Percentiles rank a stretch among this genome's conserved stretches.
Conservation (phyloP, 1,284 basidiomycete genomes). For the Apiotrichum domesticum region DNA sequence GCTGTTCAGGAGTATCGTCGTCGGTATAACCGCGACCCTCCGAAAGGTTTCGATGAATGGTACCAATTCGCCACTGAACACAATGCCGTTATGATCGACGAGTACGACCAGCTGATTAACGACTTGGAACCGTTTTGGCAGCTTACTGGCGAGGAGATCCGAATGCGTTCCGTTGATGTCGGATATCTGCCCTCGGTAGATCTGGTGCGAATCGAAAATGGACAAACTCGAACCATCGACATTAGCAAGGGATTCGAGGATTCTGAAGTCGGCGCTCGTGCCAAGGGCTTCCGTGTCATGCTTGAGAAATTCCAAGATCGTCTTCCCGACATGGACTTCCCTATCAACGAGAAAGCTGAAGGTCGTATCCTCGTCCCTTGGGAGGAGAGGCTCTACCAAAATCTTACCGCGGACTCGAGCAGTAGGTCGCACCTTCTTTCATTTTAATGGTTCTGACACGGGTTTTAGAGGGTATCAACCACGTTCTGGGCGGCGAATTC, state of each 20-base stretch:
- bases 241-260: slow-evolving; percentile 59
- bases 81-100: slow-evolving; percentile 75
- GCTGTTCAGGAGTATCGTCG: slow-evolving; percentile 72
- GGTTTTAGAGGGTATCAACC: slow-evolving; percentile 53
- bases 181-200: slow-evolving; percentile 76
- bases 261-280: slow-evolving; percentile 66
- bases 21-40: slow-evolving; percentile 72
- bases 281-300: slow-evolving; percentile 68
- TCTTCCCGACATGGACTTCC: slow-evolving; percentile 84
- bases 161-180: slow-evolving; percentile 65
- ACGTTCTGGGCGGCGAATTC: slow-evolving; percentile 64
- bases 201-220: slow-evolving; percentile 65
- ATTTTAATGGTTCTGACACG: neutral
- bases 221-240: slow-evolving; percentile 59
- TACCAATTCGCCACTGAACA: slow-evolving; percentile 70
- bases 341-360: slow-evolving; percentile 85
- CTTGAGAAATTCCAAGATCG: slow-evolving; percentile 62
- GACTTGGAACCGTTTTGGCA: slow-evolving; percentile 78
- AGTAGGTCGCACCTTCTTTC: slow-evolving; percentile 18
- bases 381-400: slow-evolving; percentile 66
- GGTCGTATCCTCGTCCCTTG: slow-evolving; percentile 83
- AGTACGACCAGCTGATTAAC: slow-evolving; percentile 74
- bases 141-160: slow-evolving; percentile 64
- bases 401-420: slow-evolving; percentile 54
- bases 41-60: slow-evolving; percentile 84